These are phyloP conservation scores for Talaromyces albobiverticillius DNA, from an alignment of 2,329 filamentous ascomycete genomes.

Conservation along the genomic window DNA sequence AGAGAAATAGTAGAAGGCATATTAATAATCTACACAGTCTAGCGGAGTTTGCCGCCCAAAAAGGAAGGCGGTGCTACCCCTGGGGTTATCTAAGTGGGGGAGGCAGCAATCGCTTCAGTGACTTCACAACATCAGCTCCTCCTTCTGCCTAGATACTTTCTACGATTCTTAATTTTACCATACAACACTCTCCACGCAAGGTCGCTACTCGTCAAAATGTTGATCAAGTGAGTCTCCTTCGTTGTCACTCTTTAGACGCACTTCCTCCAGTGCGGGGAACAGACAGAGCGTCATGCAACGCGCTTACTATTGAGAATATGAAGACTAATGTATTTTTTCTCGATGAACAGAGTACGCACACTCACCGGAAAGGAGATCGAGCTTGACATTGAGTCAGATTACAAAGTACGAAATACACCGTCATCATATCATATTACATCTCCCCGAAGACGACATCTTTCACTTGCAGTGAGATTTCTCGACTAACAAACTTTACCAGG, in stretches of 20 bases:
- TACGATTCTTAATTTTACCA: not conserved
- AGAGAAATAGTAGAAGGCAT: not conserved
- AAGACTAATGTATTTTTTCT: conserved; percentile 6
- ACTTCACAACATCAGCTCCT: not conserved
- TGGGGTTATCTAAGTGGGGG: not conserved
- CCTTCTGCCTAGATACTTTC: too few species aligned
- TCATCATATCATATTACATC: not conserved
- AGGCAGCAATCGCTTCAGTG: too few species aligned
- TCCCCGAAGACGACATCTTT: not conserved
- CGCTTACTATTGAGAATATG: conserved; percentile 2
- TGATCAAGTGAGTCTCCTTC: conserved; percentile 47
- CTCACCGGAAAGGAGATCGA: conserved; percentile 99
- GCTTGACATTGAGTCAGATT: conserved; percentile 90
- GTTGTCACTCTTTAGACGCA: not conserved
- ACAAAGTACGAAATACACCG: conserved; percentile 64
- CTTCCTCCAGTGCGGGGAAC: conserved; percentile 11
- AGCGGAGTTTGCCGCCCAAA: not conserved
- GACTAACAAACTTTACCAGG: conserved; percentile 52
- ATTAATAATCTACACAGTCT: too few species aligned
- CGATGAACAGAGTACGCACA: conserved; percentile 74
- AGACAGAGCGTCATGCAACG: conserved; percentile 3
- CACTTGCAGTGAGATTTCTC: not conserved
- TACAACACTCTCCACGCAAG: not conserved
- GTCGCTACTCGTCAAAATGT: conserved; percentile 35
- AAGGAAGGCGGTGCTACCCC: not conserved